phyloP scores from a whole-genome alignment of 768 basidiomycete genomes.

The Podaxis sp. region DNA sequence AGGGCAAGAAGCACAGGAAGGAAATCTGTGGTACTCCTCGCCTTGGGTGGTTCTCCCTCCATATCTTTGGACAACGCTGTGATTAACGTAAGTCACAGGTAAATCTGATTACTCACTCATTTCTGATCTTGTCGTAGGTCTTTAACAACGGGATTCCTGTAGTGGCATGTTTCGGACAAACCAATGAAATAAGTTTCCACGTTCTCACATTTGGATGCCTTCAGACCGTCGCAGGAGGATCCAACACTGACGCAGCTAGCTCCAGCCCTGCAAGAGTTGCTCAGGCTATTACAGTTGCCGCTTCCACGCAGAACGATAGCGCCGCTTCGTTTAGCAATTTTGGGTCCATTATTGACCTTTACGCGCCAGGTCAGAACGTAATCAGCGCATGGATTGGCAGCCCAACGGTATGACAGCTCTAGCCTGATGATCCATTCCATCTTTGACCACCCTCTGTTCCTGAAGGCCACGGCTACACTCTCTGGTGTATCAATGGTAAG shows the following conservation, averaged over 20 bases:
- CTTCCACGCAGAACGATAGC: constrained; percentile 15
- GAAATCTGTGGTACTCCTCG: not conserved
- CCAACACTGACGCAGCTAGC: constrained; percentile 13
- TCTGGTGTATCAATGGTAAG: constrained; percentile 14
- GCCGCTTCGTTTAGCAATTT: constrained; percentile 16
- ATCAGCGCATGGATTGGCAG: constrained; percentile 19
- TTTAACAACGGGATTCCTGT: not conserved
- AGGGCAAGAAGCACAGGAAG: not conserved
- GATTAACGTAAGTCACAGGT: not conserved
- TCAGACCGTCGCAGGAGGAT: constrained; percentile 12
- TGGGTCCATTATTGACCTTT: constrained; percentile 17
- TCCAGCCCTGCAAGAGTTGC: constrained; percentile 16
- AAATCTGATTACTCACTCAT: not conserved
- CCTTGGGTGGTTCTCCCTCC: not conserved
- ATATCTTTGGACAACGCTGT: not conserved
- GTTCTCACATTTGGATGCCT: not conserved
- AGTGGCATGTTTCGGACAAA: not conserved
- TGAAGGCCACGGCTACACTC: constrained; percentile 12
- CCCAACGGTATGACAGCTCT: constrained; percentile 9
- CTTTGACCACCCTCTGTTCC: not conserved
- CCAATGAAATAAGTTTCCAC: not conserved
- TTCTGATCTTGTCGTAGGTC: not conserved
- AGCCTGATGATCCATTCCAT: not conserved
- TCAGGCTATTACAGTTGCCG: constrained; percentile 17
- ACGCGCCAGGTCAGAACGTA: constrained; percentile 19